Conservation (phyloP, 176 grass and related monocot genomes). For the Thinopyrum elongatum region DNA sequence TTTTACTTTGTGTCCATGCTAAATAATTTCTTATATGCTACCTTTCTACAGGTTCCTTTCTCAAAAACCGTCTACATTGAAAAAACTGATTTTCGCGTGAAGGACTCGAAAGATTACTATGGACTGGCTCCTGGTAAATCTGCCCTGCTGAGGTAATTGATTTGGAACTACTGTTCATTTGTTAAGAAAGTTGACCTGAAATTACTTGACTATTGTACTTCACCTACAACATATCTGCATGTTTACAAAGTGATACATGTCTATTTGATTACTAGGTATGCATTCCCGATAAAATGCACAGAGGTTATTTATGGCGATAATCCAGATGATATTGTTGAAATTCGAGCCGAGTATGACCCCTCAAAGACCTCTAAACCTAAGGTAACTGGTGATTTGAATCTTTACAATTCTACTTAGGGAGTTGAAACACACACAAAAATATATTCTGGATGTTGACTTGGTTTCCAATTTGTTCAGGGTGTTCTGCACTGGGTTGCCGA, state of each 20-base stretch:
- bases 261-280: constrained; percentile 59
- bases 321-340: constrained; percentile 66
- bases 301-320: constrained; percentile 76
- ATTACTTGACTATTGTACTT: not conserved
- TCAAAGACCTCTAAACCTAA: constrained; percentile 89
- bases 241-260: not conserved
- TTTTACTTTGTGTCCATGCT: not conserved
- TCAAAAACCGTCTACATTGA: constrained; percentile 75
- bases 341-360: constrained; percentile 92
- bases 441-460: constrained; percentile 7
- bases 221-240: not conserved
- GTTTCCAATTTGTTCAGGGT: constrained; percentile 53
- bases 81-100: constrained; percentile 84
- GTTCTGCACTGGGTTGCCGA: constrained; percentile 96
- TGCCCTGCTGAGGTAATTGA: constrained; percentile 74
- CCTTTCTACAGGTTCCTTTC: constrained; percentile 68
- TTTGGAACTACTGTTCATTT: not conserved
- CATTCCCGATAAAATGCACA: constrained; percentile 96
- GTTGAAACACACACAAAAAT: not conserved
- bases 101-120: constrained; percentile 97
- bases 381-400: constrained; percentile 38
- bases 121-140: constrained; percentile 96
- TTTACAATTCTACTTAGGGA: not conserved
- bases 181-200: constrained; percentile 30
- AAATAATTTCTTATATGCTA: not conserved